Base-by-base conservation (phyloP, 73 alveolate species). In the Tetrahymena elliotti region DNA sequence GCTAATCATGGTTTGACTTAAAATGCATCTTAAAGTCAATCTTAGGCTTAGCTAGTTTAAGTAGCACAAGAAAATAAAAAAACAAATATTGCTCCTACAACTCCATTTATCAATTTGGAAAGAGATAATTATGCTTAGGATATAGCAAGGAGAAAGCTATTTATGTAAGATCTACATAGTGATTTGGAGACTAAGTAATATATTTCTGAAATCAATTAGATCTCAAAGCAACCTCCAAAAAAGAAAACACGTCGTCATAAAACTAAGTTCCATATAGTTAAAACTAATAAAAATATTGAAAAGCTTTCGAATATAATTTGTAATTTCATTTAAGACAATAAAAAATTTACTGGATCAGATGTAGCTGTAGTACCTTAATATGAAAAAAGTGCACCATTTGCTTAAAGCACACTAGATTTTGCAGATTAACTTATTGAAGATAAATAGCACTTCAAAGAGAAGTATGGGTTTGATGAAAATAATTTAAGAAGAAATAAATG, bases 401-500 rank as follows among this genome's bases (percentile, higher is more conserved):
- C 83, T 92, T 53, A 83, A 40, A 88, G 93, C 52, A 47, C 96
- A 12, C 35, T 94, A 20, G 95, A 84, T 38, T 94, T 94, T 47
- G 96, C 96, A 15, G 96, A 94, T 52, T 39, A 84, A 84, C 34
- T 94, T 15, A 88, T 84, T 47, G 95, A 94, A 88, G 95, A 94
- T 68, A 94, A 94, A 88, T 16, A 47, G 52, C 41, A 53, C 13
- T 94, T 94, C 47, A 94, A 94, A 52, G 52, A 94, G 84, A 94
- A 94, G 47, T 94, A 84, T 35, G 96, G 96, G 36, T 84, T 94
- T n/a, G 96, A 94, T 94, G 96, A 94, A 84, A 93, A 39, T 20
- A 38, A 52, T n/a, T 84, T 94, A n/a, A 84, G 96, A 15, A 84
- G 93, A 52, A 94, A 94, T 34, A 94, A 94, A 84, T 88, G 93